Evolutionary conservation across 176 grass and related monocot species (phyloP).

Genomic region (Ananas comosus): DNA sequence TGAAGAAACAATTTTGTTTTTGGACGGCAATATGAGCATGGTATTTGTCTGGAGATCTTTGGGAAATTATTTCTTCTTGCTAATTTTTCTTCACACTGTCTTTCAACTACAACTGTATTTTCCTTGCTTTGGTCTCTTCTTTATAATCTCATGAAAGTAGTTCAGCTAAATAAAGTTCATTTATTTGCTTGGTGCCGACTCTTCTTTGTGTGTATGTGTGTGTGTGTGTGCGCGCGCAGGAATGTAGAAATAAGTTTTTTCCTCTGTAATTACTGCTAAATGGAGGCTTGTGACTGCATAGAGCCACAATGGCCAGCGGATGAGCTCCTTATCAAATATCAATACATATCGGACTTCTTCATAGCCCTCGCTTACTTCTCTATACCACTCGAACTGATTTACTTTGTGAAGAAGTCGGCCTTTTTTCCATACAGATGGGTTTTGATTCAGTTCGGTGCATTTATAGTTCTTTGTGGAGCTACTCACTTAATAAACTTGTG

Average conservation of each 20-base stretch:
- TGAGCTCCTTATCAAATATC: slow-evolving; percentile 57
- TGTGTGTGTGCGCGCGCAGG: background rate
- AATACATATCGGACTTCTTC: slow-evolving; percentile 84
- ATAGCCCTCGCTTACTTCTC: slow-evolving; percentile 77
- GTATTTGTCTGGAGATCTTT: no score
- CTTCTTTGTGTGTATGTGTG: background rate
- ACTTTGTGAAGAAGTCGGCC: slow-evolving; percentile 72
- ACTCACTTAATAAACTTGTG: slow-evolving; percentile 68
- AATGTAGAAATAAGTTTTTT: background rate
- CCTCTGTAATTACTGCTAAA: slow-evolving; percentile 6
- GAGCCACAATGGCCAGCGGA: slow-evolving; percentile 63
- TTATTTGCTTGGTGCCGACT: background rate
- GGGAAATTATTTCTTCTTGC: background rate
- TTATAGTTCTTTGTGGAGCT: slow-evolving; percentile 64
- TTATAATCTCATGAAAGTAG: background rate
- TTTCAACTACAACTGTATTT: background rate
- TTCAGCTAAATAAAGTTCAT: background rate
- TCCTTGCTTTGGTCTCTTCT: background rate
- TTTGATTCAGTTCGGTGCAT: slow-evolving; percentile 59
- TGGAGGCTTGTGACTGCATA: slow-evolving; percentile 67
- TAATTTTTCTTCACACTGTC: background rate
- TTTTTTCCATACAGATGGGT: slow-evolving; percentile 74
- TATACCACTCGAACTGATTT: slow-evolving; percentile 74
- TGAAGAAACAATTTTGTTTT: no score
- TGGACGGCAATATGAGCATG: no score